These are phyloP conservation scores for Ceratocystis huliohia DNA, from an alignment of 2,329 filamentous ascomycete genomes.

Conservation along the genomic window DNA sequence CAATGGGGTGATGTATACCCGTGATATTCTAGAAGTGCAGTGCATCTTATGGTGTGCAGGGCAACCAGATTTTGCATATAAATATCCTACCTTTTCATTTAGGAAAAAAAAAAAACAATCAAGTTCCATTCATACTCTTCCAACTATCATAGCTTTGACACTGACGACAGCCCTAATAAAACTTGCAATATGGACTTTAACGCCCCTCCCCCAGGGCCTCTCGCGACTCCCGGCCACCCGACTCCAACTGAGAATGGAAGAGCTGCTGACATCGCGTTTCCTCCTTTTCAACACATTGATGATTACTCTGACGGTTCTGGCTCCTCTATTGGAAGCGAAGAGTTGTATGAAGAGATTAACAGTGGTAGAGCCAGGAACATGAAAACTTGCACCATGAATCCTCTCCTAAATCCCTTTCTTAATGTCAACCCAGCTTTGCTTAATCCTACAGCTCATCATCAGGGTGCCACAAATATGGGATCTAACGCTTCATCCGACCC, in stretches of 20 bases:
- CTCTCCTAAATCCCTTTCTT: not conserved
- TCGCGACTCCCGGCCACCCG: not conserved
- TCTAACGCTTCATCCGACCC: not conserved
- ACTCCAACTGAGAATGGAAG: not conserved
- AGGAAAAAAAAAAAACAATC: not conserved
- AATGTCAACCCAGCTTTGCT: not conserved
- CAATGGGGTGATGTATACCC: too few relatives aligned
- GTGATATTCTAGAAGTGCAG: too few relatives aligned
- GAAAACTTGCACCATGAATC: not conserved
- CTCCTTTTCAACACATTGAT: not conserved
- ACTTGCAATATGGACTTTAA: not conserved
- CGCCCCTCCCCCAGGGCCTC: not conserved
- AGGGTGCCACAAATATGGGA: too few relatives aligned
- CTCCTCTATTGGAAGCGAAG: not conserved
- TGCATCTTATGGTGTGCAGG: not conserved
- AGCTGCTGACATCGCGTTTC: not conserved
- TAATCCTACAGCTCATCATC: not conserved
- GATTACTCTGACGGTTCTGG: too few relatives aligned
- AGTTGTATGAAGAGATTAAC: not conserved
- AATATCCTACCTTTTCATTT: not conserved
- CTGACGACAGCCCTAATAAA: too few relatives aligned
- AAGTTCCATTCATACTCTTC: not conserved
- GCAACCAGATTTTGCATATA: not conserved
- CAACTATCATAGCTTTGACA: not conserved
- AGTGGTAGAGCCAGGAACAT: too few relatives aligned